Base-by-base conservation (phyloP, 2,329 filamentous ascomycete species). In the Harringtonia lauricola region DNA sequence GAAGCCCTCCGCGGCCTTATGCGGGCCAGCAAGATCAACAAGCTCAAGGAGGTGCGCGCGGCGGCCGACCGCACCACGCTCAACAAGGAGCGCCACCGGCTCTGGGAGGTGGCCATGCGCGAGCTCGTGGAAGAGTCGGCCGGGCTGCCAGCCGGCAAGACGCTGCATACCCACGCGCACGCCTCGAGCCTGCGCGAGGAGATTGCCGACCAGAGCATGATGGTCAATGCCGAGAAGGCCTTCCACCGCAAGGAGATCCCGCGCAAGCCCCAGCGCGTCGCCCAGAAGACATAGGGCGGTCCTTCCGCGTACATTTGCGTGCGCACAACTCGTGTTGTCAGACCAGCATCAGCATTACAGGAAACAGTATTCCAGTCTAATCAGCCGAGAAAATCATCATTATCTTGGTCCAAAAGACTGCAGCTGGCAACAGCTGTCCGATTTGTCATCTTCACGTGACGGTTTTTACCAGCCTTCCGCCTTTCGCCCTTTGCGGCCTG, bases 51-150 rank as follows among this genome's bases (percentile, higher is more conserved):
- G 53, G 70, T 79, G 36, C 76, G 73, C 51, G 65, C 69, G 3
- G 59, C 72, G 2, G 75, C 78, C 2, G 66, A 74, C 50, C 66
- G 67, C 43, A 69, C 77, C 51, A 55, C 61, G 2, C 61, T 68
- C 18, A 72, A 70, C 36, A 73, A 71, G 52, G 65, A 74, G 48
- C 66, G 76, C 15, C 75, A 80, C 52, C 62, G 71, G 8, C 59
- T 78, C 5, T 82, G 78, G 77, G 76, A 81, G 57, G 58, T 63
- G 13, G 70, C 74, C 1, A 81, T 81, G 76, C 67, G 68, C 41
- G 68, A 71, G 34, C 64, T 81, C 36, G 66, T 78, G 46, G 60
- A 65, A 39, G 57, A 60, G 18, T 55, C 36, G 47, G 48, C 44
- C 28, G 53, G 51, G 47, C 46, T 29, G 18, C 36, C 24, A n/a